These are phyloP conservation scores for Xylaria multiplex DNA, from an alignment of 2,329 filamentous ascomycete genomes.

Conservation along the genomic window DNA sequence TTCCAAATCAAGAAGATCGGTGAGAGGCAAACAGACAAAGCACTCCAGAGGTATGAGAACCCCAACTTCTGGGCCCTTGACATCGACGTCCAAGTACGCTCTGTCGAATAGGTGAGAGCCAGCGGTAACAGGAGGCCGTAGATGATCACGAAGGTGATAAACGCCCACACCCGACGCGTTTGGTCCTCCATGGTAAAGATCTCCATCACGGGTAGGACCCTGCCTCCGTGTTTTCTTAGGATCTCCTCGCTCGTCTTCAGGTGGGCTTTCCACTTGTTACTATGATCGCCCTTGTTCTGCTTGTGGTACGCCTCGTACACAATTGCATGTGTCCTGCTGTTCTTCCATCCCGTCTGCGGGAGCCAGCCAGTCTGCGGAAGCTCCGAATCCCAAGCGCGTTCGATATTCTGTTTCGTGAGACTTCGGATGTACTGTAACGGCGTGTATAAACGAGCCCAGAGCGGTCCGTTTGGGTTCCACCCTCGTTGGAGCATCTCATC, in stretches of 20 bases:
- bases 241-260: background rate
- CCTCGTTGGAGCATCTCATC: conserved; percentile 15
- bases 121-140: conserved; percentile 7
- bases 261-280: background rate
- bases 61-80: conserved; percentile 16
- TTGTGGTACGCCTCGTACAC: conserved; percentile 5
- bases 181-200: background rate
- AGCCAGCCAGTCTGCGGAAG: conserved; percentile 22
- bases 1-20: background rate
- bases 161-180: background rate
- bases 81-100: conserved; percentile 16
- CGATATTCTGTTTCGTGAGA: background rate
- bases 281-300: background rate
- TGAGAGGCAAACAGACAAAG: background rate
- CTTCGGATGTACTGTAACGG: conserved; percentile 12
- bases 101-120: conserved; percentile 11
- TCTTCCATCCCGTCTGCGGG: conserved; percentile 16
- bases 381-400: conserved; percentile 11
- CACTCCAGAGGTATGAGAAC: conserved; percentile 14
- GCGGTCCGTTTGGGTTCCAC: conserved; percentile 13
- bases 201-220: background rate
- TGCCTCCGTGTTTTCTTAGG: background rate
- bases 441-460: conserved; percentile 1
- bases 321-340: conserved; percentile 12
- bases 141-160: conserved; percentile 8